Evolutionary conservation across 1,284 basidiomycete species (phyloP).

Genomic region (Cryptococcus hybrid): DNA sequence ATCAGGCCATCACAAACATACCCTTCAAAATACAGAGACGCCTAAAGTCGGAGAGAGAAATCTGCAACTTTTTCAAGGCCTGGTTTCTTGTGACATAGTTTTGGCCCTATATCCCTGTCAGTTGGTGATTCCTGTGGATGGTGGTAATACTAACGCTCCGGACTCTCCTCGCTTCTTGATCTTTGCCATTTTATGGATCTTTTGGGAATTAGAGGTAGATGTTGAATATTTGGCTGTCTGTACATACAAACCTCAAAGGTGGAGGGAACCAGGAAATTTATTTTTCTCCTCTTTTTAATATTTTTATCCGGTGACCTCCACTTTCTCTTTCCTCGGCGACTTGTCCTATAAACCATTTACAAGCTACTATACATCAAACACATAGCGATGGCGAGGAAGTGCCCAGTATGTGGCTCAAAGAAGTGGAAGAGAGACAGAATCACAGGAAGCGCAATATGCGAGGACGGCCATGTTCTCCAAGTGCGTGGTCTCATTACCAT

Average conservation of each 20-base stretch:
- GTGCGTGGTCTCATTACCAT: conserved; percentile 19
- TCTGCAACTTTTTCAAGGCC: conserved; percentile 90
- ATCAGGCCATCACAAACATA: conserved; percentile 52
- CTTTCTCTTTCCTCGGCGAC: not conserved
- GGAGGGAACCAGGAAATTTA: conserved; percentile 13
- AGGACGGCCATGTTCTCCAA: conserved; percentile 49
- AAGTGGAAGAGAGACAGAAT: conserved; percentile 44
- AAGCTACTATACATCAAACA: not conserved
- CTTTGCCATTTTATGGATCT: conserved; percentile 66
- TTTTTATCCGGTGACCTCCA: conserved; percentile 15
- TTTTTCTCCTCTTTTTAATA: conserved; percentile 1
- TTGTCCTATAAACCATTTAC: not conserved
- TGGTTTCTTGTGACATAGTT: conserved; percentile 90
- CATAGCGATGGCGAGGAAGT: conserved; percentile 36
- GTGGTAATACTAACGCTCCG: conserved; percentile 58
- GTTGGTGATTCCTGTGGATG: not conserved
- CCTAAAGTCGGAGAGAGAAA: conserved; percentile 95
- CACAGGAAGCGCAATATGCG: conserved; percentile 44
- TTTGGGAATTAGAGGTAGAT: not conserved
- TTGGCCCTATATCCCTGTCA: conserved; percentile 60
- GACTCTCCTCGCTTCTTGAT: conserved; percentile 86
- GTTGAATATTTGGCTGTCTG: not conserved
- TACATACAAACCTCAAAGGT: conserved; percentile 4
- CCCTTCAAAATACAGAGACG: conserved; percentile 96
- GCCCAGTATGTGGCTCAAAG: conserved; percentile 43